Base-by-base conservation (phyloP, 2,329 filamentous ascomycete species). In the Rutstroemia sp. region DNA sequence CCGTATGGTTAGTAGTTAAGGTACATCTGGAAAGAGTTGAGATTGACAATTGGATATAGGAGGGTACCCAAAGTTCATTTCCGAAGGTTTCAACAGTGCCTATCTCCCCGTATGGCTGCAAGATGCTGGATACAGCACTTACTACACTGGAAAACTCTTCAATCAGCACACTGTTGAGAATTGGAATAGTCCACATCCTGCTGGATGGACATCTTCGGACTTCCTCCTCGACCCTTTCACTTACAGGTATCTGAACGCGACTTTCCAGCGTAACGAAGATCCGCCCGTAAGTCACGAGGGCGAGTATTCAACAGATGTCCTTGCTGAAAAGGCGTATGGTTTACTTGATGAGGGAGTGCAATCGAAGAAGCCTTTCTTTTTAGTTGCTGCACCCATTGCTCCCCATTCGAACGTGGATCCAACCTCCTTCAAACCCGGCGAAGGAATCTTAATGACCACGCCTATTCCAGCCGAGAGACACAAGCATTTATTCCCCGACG, bases 91-190 rank as follows among this genome's bases (percentile, higher is more conserved):
- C 58, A 87, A 89, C 57, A 77, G 84, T 1, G 78, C 85, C 38
- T 88, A 86, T 59, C 75, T 90, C 0, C 86, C 86, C 0, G 67
- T 89, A 0, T 90, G 86, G 85, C 70, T 90, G n/a, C 83, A 88
- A 61, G 69, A 79, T 4, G 80, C 79, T 0, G 85, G 85, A 0
- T 89, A 89, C 66, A 80, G 81, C 61, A 88, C 86, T 0, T 88
- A 87, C 65, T 90, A 89, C 63, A 81, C 80, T 0, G 87, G 84
- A n/a, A 90, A 90, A 72, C 74, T 4, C 79, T 85, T 86, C 71
- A 90, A 90, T 61, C 74, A 77, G 0, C 84, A 88, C 52, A 79
- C 73, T 0, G 73, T 79, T 1, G 65, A 75, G 0, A 88, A 86
- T 58, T 89, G 87, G 65, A 71, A 85, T 64, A 73, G 72, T 0